phyloP scores from a whole-genome alignment of 768 basidiomycete species.

The Macrolepiota fuliginosa region DNA sequence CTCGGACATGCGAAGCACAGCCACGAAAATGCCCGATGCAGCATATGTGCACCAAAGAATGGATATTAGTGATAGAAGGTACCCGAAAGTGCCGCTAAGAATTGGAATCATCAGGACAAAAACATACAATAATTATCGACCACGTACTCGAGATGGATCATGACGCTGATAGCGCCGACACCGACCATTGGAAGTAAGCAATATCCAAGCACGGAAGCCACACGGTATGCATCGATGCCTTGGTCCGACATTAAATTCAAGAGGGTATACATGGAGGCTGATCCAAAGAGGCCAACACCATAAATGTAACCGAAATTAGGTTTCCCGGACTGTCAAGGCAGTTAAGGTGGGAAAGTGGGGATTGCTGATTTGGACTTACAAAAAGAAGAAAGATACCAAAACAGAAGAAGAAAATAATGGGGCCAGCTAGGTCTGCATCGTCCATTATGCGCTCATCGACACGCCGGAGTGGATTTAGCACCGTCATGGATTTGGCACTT shows the following conservation, averaged over 20 bases:
- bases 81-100: conserved; percentile 77
- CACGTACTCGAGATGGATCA: conserved; percentile 84
- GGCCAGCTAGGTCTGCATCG: conserved; percentile 96
- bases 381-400: conserved; percentile 92
- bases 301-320: conserved; percentile 99
- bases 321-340: conserved; percentile 79
- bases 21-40: conserved; percentile 93
- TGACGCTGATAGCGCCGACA: conserved; percentile 84
- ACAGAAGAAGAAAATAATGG: conserved; percentile 91
- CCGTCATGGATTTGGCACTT: conserved; percentile 88
- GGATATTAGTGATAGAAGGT: conserved; percentile 75
- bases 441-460: conserved; percentile 97
- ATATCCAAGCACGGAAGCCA: conserved; percentile 93
- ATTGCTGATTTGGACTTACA: conserved; percentile 46
- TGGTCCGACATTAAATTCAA: conserved; percentile 96
- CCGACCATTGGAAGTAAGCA: conserved; percentile 97
- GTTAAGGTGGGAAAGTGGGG: conserved; percentile 12
- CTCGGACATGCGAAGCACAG: conserved; percentile 92
- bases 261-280: conserved; percentile 87
- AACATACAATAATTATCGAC: conserved; percentile 8
- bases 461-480: conserved; percentile 84
- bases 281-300: conserved; percentile 94
- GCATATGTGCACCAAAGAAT: conserved; percentile 98
- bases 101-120: conserved; percentile 13
- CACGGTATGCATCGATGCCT: conserved; percentile 93